Evolutionary conservation across 1,284 basidiomycete genomes (phyloP), one percentile per base, ranked within the genome.

Genomic region (Apiotrichum sp.): DNA sequence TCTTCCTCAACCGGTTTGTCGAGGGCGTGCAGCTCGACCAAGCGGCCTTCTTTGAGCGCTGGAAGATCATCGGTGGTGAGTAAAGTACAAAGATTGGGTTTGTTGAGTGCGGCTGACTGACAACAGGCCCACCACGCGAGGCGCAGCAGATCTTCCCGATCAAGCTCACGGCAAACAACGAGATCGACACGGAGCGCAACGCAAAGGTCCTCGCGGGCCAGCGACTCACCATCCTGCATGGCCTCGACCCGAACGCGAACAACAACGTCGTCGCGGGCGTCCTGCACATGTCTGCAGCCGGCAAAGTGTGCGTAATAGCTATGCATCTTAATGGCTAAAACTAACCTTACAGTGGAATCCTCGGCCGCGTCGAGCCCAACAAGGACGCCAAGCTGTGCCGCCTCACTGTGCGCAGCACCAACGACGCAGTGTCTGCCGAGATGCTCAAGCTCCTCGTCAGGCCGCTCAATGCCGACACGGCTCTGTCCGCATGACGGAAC

Each of bases 41-140:
- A 57, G 79, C 82, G 0, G 89, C 95, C 64, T 98, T 98, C 81
- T 98, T 98, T 75, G 93, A 97, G 75, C 82, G 96, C 53, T 99
- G 96, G 96, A 92, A 92, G 75, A 79, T 97, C 67, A 97, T 98
- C 56, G 95, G 95, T 16, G 93, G 92, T 75, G 51, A 57, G 72
- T 65, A 31, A 11, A 14, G n/a, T 29, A 35, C 13, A 35, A 35
- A n/a, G n/a, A n/a, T 10, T 14, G 22, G 3, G 9, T 4, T 35
- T n/a, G n/a, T n/a, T n/a, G n/a, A n/a, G n/a, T n/a, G n/a, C n/a
- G n/a, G n/a, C n/a, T n/a, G n/a, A n/a, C 45, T 47, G 45, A 43
- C 33, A 16, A 35, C 52, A 71, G 75, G 76, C 1, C 82, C 93
- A 33, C 92, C 93, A 31, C 82, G 93, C 54, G 96, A 99, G 78